A percentile compares a stretch with the other conserved stretches of the same genome.
phyloP scores from a whole-genome alignment of 2,329 filamentous ascomycete species.

The Aspergillus quadrilineatus region DNA sequence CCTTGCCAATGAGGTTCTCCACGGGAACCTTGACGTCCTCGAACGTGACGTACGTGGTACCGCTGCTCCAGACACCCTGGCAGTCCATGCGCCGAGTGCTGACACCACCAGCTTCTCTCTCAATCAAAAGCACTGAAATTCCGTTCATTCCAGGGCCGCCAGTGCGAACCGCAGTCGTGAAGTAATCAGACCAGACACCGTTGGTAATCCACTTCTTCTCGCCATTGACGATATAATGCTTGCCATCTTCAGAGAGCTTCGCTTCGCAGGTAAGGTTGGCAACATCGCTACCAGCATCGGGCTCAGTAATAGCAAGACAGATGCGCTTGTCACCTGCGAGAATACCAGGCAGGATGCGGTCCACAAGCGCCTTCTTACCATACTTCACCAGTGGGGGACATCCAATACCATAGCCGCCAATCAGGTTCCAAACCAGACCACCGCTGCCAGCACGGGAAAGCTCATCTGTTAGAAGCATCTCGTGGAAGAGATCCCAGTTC shows the following conservation, averaged over 20 bases:
- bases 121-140: constrained; percentile 85
- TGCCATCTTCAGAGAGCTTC: constrained; percentile 90
- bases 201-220: constrained; percentile 99
- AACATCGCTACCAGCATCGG: constrained; percentile 90
- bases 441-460: constrained; percentile 84
- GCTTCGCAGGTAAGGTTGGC: constrained; percentile 95
- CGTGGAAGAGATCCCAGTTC: constrained; percentile 98
- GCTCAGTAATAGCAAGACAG: constrained; percentile 95
- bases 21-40: constrained; percentile 99
- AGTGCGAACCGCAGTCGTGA: constrained; percentile 93
- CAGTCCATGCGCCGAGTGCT: constrained; percentile 96
- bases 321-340: constrained; percentile 93
- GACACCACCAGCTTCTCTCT: constrained; percentile 79
- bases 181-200: constrained; percentile 94
- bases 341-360: constrained; percentile 85
- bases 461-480: constrained; percentile 93
- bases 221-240: constrained; percentile 98
- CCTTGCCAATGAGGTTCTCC: constrained; percentile 97
- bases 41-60: constrained; percentile 96
- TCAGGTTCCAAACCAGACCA: constrained; percentile 93
- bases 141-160: constrained; percentile 89
- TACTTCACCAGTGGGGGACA: constrained; percentile 90
- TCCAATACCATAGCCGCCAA: constrained; percentile 95
- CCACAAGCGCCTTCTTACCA: constrained; percentile 77
- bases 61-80: constrained; percentile 93